A percentile compares a stretch with the other conserved stretches of the same genome.
These are phyloP conservation scores for Passiflora organensis DNA, from an alignment of 345 rosid species.

Conservation along the genomic window DNA sequence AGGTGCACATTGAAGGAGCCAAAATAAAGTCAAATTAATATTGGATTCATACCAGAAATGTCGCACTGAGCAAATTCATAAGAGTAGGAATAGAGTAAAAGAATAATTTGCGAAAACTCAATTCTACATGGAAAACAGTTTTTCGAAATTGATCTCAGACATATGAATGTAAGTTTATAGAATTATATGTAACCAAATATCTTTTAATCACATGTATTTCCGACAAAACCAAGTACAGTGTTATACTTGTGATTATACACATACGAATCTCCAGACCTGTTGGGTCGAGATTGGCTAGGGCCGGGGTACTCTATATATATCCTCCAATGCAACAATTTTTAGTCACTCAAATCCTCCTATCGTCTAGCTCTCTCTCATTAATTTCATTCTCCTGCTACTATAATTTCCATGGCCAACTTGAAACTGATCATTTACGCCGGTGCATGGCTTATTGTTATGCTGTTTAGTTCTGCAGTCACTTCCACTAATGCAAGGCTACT, in stretches of 20 bases:
- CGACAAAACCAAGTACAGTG: too few relatives aligned
- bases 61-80: conserved; percentile 18
- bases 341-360: too few relatives aligned
- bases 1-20: conserved; percentile 6
- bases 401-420: conserved; percentile 20
- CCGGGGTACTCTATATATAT: too few relatives aligned
- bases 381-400: neutral
- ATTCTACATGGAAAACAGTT: too few relatives aligned
- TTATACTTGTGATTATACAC: too few relatives aligned
- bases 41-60: conserved; percentile 32
- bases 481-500: conserved; percentile 21
- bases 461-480: conserved; percentile 19
- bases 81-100: neutral
- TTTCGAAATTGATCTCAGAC: too few relatives aligned
- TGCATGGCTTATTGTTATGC: conserved; percentile 13
- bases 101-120: too few relatives aligned
- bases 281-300: too few relatives aligned
- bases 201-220: conserved; percentile 20
- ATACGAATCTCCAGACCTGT: too few relatives aligned
- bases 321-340: too few relatives aligned
- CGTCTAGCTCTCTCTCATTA: neutral
- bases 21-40: conserved; percentile 16
- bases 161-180: too few relatives aligned
- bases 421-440: conserved; percentile 11
- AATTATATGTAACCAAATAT: too few relatives aligned